Conservation (phyloP, 106 monocot genomes). For the Acorus calamus region DNA sequence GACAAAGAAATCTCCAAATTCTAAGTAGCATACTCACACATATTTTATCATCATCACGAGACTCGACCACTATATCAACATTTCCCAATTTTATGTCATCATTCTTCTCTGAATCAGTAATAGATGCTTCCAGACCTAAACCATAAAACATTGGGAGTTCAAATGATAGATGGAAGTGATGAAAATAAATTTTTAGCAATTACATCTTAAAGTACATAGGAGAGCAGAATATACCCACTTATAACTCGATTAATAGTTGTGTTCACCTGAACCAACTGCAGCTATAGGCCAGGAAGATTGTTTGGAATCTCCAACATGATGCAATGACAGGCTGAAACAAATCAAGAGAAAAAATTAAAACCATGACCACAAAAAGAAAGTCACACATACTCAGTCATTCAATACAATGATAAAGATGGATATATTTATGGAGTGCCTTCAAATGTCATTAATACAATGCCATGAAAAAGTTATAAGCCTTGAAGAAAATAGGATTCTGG, state of each 20-base stretch:
- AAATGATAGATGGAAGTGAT: conserved; percentile 2
- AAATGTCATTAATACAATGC: too few relatives aligned
- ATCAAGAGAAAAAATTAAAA: neutral
- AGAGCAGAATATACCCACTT: neutral
- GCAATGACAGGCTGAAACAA: conserved; percentile 13
- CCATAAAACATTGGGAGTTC: conserved; percentile 5
- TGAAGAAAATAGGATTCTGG: too few relatives aligned
- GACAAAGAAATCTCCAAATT: too few relatives aligned
- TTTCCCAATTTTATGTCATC: conserved; percentile 41
- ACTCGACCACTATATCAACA: conserved; percentile 52
- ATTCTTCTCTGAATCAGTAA: conserved; percentile 48
- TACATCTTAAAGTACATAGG: neutral
- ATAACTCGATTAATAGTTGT: neutral
- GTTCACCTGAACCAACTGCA: conserved; percentile 28
- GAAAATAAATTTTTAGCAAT: neutral
- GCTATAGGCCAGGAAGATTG: conserved; percentile 8
- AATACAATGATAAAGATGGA: too few relatives aligned
- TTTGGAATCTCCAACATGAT: neutral
- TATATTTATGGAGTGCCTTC: too few relatives aligned
- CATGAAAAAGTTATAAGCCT: too few relatives aligned
- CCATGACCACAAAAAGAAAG: neutral
- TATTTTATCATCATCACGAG: conserved; percentile 67
- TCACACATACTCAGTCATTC: neutral
- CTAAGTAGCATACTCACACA: conserved; percentile 43
- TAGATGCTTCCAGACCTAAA: conserved; percentile 54